A percentile compares a stretch with the other conserved stretches of the same genome.
These are phyloP conservation scores for Vitis amurensis DNA, from an alignment of 164 flowering plant species.

Conservation along the genomic window DNA sequence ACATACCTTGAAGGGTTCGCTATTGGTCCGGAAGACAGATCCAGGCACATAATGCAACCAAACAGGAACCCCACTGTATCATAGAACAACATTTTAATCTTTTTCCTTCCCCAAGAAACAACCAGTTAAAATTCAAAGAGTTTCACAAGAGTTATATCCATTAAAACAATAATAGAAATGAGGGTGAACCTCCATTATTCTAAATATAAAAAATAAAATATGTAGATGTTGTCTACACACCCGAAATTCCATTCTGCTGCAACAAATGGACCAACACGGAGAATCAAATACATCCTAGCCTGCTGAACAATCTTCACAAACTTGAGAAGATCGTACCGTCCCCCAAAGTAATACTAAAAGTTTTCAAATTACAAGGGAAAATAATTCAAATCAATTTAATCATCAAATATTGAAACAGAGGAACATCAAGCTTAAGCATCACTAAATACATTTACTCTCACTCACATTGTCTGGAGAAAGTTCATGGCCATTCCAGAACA, in stretches of 20 bases:
- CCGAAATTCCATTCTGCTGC: constrained; percentile 98
- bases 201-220: background rate
- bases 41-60: constrained; percentile 95
- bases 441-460: background rate
- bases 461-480: constrained; percentile 76
- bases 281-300: constrained; percentile 77
- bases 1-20: constrained; percentile 75
- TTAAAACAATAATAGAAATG: background rate
- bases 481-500: constrained; percentile 98
- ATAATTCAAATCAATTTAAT: background rate
- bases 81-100: constrained; percentile 6
- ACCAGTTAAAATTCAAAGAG: background rate
- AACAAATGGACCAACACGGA: constrained; percentile 93
- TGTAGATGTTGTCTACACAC: constrained; percentile 28
- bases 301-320: constrained; percentile 82
- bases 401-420: background rate
- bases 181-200: background rate
- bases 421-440: background rate
- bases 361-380: background rate
- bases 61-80: constrained; percentile 85
- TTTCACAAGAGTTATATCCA: background rate
- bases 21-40: constrained; percentile 81
- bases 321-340: constrained; percentile 80
- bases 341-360: constrained; percentile 78
- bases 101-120: background rate